These are phyloP conservation scores for Hypomontagnella monticulosa DNA, from an alignment of 495 filamentous ascomycete genomes.

Conservation along the genomic window DNA sequence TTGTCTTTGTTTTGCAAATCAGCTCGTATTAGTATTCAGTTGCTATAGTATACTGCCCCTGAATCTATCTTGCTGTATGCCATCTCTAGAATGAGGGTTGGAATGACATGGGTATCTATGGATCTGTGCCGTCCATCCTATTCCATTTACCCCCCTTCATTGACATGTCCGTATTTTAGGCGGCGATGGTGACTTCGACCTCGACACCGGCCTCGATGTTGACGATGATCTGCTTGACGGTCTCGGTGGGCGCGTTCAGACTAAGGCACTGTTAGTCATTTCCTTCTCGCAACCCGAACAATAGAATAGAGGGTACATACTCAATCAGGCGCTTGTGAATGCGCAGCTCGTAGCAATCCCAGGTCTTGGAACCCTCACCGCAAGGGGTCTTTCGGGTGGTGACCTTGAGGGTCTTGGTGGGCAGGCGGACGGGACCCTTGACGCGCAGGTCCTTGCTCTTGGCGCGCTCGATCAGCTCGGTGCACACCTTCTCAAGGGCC, in stretches of 20 bases:
- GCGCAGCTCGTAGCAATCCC: conserved; percentile 99
- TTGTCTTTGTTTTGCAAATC: conserved; percentile 8
- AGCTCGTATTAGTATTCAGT: conserved; percentile 15
- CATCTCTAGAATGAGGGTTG: conserved; percentile 4
- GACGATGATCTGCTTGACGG: conserved; percentile 99
- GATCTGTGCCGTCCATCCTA: neutral
- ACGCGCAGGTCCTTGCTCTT: conserved; percentile 98
- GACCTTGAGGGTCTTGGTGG: conserved; percentile 96
- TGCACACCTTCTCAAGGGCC: conserved; percentile 97
- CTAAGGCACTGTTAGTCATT: conserved; percentile 55
- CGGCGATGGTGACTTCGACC: conserved; percentile 99
- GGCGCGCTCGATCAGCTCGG: conserved; percentile 97
- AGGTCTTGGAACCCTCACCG: conserved; percentile 99
- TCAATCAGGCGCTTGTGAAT: conserved; percentile 99
- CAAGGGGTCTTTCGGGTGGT: conserved; percentile 89
- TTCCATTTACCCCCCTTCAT: conserved; percentile 10
- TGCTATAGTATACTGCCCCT: neutral
- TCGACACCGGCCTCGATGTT: conserved; percentile 99
- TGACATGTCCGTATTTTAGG: conserved; percentile 62
- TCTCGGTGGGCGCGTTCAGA: conserved; percentile 96
- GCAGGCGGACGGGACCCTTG: conserved; percentile 98
- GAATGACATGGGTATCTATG: conserved; percentile 15
- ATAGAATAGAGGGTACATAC: conserved; percentile 55
- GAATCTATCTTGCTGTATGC: conserved; percentile 12
- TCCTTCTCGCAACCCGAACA: neutral